phyloP scores from a whole-genome alignment of 768 basidiomycete species.

The Favolaschia claudopus region DNA sequence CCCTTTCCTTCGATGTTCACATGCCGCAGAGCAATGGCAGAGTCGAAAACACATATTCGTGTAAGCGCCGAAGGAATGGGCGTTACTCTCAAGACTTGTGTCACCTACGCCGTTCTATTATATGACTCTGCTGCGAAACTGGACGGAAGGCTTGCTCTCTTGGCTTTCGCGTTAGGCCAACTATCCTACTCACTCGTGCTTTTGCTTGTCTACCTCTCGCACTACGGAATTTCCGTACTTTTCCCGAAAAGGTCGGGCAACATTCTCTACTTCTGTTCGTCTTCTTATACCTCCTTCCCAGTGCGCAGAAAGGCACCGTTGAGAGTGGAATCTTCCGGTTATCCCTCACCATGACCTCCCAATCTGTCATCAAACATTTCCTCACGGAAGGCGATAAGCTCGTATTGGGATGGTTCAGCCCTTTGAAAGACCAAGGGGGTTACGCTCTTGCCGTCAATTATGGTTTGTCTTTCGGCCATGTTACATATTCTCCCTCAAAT shows the following conservation, averaged over 20 bases:
- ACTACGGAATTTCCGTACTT: constrained; percentile 44
- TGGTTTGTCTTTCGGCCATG: constrained; percentile 55
- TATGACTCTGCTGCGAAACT: constrained; percentile 46
- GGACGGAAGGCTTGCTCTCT: constrained; percentile 60
- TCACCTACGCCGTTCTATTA: constrained; percentile 73
- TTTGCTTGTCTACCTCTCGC: constrained; percentile 60
- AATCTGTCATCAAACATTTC: constrained; percentile 92
- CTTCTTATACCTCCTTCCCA: neutral
- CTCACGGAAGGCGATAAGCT: constrained; percentile 96
- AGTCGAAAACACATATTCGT: constrained; percentile 72
- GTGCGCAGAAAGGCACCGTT: constrained; percentile 37
- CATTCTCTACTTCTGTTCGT: neutral
- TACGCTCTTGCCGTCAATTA: constrained; percentile 97
- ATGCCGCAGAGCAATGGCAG: constrained; percentile 66
- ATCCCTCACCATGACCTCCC: constrained; percentile 84
- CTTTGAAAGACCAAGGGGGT: constrained; percentile 88
- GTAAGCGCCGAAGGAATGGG: constrained; percentile 89
- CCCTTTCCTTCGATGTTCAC: constrained; percentile 27
- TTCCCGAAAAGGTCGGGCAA: constrained; percentile 39
- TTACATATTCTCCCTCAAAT: neutral
- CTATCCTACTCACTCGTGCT: constrained; percentile 71
- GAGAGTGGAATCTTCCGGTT: constrained; percentile 61
- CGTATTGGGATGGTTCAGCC: constrained; percentile 84
- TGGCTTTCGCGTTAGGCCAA: constrained; percentile 91
- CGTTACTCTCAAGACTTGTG: constrained; percentile 74